These are phyloP conservation scores for Candida dajiaensis DNA, from an alignment of 805 yeast species.

Conservation along the genomic window DNA sequence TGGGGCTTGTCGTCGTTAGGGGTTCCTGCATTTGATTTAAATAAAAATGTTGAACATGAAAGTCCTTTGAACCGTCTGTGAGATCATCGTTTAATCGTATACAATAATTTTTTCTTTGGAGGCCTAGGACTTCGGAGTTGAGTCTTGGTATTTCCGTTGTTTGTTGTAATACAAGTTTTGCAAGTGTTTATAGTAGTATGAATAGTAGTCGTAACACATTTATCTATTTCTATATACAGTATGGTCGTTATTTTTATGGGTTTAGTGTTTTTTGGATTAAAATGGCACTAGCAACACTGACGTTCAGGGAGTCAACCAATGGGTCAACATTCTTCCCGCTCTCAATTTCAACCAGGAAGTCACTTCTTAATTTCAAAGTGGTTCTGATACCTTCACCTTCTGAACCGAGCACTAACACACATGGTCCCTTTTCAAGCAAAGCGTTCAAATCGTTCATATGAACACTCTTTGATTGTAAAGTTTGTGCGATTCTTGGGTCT, in stretches of 20 bases:
- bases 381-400: conserved; percentile 83
- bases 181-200: too few relatives aligned
- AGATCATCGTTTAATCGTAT: too few relatives aligned
- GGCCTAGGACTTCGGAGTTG: too few relatives aligned
- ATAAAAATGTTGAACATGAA: too few relatives aligned
- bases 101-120: too few relatives aligned
- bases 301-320: conserved; percentile 74
- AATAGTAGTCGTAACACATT: neutral
- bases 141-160: too few relatives aligned
- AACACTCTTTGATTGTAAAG: conserved; percentile 30
- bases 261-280: conserved; percentile 33
- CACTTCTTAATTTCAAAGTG: conserved; percentile 52
- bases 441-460: conserved; percentile 37
- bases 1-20: neutral
- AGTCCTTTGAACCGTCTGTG: too few relatives aligned
- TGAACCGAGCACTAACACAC: conserved; percentile 71
- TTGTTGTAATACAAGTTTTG: too few relatives aligned
- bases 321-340: conserved; percentile 28
- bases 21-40: neutral
- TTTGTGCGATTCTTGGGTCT: conserved; percentile 22
- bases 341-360: conserved; percentile 32
- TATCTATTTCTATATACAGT: neutral
- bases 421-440: conserved; percentile 46
- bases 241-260: neutral
- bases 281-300: conserved; percentile 82